phyloP scores from a whole-genome alignment of 2,329 filamentous ascomycete genomes.

The Penicillium sp. region DNA sequence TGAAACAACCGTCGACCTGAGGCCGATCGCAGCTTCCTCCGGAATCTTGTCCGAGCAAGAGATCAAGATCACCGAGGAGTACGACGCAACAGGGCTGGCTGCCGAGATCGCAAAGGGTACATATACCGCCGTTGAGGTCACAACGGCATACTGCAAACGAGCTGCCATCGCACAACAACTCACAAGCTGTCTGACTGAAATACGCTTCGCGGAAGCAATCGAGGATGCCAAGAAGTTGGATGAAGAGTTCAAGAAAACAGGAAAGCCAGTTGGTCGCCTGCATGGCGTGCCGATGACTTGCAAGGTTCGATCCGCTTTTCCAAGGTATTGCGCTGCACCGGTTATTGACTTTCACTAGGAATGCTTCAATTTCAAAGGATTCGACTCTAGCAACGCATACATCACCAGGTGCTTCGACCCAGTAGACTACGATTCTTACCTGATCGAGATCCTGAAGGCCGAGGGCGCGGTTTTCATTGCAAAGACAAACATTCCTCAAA shows the following conservation, averaged over 20 bases:
- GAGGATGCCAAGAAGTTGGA: constrained; percentile 48
- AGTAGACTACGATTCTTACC: background rate
- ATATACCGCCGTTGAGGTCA: constrained; percentile 45
- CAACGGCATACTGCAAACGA: constrained; percentile 53
- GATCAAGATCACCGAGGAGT: constrained; percentile 53
- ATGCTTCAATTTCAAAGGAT: constrained; percentile 45
- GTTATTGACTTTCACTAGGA: constrained; percentile 36
- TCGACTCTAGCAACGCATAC: constrained; percentile 56
- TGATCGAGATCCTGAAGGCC: background rate
- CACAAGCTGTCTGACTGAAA: constrained; percentile 50
- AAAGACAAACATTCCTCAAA: constrained; percentile 57
- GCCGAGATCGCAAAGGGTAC: constrained; percentile 28
- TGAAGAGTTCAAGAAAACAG: constrained; percentile 34
- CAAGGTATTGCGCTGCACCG: constrained; percentile 47
- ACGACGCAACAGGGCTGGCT: constrained; percentile 41
- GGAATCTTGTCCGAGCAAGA: constrained; percentile 50
- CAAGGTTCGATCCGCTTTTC: constrained; percentile 56
- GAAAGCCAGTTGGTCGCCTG: constrained; percentile 52
- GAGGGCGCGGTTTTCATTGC: constrained; percentile 52
- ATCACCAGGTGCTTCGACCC: constrained; percentile 27
- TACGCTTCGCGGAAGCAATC: constrained; percentile 49
- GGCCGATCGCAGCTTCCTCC: constrained; percentile 32
- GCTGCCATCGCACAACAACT: constrained; percentile 39
- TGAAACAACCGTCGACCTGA: constrained; percentile 23
- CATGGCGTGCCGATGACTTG: constrained; percentile 58